Evolutionary conservation across 345 rosid species (phyloP).

Genomic region (Lepidium africanum): DNA sequence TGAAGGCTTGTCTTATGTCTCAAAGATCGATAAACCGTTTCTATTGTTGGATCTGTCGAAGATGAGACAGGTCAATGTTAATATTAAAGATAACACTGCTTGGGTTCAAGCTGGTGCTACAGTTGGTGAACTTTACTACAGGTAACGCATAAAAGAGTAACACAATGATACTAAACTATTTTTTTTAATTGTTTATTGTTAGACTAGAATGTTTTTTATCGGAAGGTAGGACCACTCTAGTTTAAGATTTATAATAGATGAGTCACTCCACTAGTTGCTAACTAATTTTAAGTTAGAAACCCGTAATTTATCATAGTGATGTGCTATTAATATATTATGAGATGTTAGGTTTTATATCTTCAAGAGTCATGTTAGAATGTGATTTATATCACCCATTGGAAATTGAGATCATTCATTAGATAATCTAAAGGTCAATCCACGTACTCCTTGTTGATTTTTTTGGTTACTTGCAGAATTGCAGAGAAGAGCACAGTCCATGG

Average conservation of each 20-base stretch:
- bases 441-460: neutral
- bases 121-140: constrained; percentile 40
- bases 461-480: constrained; percentile 31
- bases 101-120: constrained; percentile 77
- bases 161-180: neutral
- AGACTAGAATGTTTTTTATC: neutral
- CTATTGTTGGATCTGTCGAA: constrained; percentile 41
- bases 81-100: constrained; percentile 35
- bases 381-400: too few species aligned
- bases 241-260: too few species aligned
- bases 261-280: too few species aligned
- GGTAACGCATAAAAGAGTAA: neutral
- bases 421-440: too few species aligned
- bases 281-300: too few species aligned
- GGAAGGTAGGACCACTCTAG: too few species aligned
- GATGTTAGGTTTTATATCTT: too few species aligned
- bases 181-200: neutral
- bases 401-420: too few species aligned
- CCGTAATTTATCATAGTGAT: too few species aligned
- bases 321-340: too few species aligned
- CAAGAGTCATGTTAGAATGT: too few species aligned
- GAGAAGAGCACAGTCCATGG: constrained; percentile 54
- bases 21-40: constrained; percentile 41
- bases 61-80: constrained; percentile 38
- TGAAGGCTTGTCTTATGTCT: constrained; percentile 55